A percentile compares a stretch with the other conserved stretches of the same genome.
Conservation (phyloP, 2,329 filamentous ascomycete species). For the Hypoxylon rubiginosum region DNA sequence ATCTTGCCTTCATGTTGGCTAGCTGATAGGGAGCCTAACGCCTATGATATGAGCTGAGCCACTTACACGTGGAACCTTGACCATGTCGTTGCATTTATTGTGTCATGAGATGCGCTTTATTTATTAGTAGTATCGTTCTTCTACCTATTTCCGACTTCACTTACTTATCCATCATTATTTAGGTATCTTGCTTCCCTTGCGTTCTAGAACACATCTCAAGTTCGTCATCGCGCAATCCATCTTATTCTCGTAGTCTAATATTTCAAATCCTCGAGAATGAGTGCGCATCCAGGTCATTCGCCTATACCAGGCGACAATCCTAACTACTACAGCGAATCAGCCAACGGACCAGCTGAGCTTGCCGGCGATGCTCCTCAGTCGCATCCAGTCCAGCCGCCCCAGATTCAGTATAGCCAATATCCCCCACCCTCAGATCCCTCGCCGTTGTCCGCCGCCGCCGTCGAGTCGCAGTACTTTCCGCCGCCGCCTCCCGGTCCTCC, state of each 20-base stretch:
- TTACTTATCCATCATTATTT: background rate
- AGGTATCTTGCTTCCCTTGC: background rate
- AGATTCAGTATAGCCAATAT: constrained; percentile 20
- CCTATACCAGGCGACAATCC: constrained; percentile 33
- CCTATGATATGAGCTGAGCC: constrained; percentile 19
- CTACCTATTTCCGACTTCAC: background rate
- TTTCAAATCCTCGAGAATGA: constrained; percentile 19
- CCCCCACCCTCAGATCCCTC: constrained; percentile 23
- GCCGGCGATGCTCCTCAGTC: constrained; percentile 31
- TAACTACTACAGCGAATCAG: constrained; percentile 22
- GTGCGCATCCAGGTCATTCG: constrained; percentile 32
- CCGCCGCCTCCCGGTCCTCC: constrained; percentile 40
- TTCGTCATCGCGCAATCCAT: background rate
- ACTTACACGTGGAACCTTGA: constrained; percentile 25
- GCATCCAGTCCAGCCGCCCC: constrained; percentile 10
- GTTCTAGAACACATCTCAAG: background rate
- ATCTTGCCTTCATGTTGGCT: background rate
- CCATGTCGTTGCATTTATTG: constrained; percentile 3
- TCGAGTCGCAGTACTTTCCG: constrained; percentile 31
- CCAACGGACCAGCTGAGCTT: constrained; percentile 28
- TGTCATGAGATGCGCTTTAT: constrained; percentile 9
- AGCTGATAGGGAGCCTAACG: background rate
- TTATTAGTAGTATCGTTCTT: background rate
- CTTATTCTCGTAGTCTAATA: background rate
- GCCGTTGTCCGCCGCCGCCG: constrained; percentile 13